Percentiles rank a stretch among this genome's conserved stretches.
These are phyloP conservation scores for Fraxinus dipetala DNA, from an alignment of 305 asterid species.

Conservation along the genomic window DNA sequence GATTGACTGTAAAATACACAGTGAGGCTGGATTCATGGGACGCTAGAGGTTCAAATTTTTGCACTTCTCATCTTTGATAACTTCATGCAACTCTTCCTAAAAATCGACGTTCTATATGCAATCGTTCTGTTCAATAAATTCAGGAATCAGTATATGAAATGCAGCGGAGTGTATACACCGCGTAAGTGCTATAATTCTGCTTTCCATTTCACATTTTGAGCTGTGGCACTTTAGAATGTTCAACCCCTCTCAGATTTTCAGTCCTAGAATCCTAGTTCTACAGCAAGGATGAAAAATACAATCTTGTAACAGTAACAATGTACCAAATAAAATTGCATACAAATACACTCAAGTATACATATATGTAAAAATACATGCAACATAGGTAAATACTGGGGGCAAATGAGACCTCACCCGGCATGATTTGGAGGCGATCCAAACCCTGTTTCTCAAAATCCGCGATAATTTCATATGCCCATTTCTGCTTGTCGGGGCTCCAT, in stretches of 20 bases:
- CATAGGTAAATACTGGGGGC: not conserved
- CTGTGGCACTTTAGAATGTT: not conserved
- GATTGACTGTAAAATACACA: not conserved
- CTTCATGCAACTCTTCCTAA: not conserved
- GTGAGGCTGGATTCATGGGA: not conserved
- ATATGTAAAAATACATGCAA: not conserved
- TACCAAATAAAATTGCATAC: not conserved
- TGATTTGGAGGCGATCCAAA: slow-evolving; percentile 77
- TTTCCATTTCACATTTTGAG: not conserved
- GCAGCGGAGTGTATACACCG: not conserved
- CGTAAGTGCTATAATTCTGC: not conserved
- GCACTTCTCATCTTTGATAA: not conserved
- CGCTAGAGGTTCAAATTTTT: not conserved
- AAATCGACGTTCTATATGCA: not conserved
- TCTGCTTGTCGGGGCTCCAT: slow-evolving; percentile 76
- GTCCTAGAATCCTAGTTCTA: not conserved
- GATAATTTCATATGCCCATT: slow-evolving; percentile 57
- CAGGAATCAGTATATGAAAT: not conserved
- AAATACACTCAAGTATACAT: not conserved
- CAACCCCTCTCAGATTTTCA: not conserved
- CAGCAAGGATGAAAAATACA: not conserved
- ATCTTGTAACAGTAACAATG: not conserved
- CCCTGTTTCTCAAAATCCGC: slow-evolving; percentile 83
- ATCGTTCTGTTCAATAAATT: too few relatives aligned
- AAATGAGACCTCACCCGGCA: slow-evolving; percentile 65